A percentile compares a stretch with the other conserved stretches of the same genome.
Conservation (phyloP, 2,329 filamentous ascomycete species). For the Aschersonia sp. region DNA sequence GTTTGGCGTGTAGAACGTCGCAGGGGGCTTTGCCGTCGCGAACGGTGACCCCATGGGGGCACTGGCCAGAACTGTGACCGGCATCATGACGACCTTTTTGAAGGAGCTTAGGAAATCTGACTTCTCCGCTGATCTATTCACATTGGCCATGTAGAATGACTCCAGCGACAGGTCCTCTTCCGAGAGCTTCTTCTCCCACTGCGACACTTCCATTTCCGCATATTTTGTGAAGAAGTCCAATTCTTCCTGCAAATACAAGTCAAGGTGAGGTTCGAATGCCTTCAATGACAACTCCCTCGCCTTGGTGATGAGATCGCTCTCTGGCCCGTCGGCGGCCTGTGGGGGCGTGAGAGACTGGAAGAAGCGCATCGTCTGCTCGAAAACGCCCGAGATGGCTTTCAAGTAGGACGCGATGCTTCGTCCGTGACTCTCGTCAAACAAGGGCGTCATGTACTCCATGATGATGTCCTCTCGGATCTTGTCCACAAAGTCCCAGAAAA, state of each 20-base stretch:
- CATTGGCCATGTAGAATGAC: slow-evolving; percentile 89
- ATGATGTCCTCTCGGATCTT: slow-evolving; percentile 75
- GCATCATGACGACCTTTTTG: slow-evolving; percentile 98
- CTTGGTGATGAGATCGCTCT: slow-evolving; percentile 45
- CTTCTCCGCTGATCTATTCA: slow-evolving; percentile 90
- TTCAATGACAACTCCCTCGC: slow-evolving; percentile 52
- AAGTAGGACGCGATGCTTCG: slow-evolving; percentile 64
- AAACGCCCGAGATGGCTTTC: slow-evolving; percentile 73
- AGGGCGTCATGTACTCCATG: slow-evolving; percentile 67
- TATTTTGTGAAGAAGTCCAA: slow-evolving; percentile 68
- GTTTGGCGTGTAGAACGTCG: slow-evolving; percentile 7
- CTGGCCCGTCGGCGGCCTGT: slow-evolving; percentile 27
- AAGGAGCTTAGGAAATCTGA: slow-evolving; percentile 93
- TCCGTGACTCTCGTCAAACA: slow-evolving; percentile 80
- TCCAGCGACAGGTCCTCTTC: slow-evolving; percentile 85
- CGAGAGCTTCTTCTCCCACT: slow-evolving; percentile 83
- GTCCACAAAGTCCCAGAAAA: slow-evolving; percentile 67
- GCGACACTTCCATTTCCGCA: slow-evolving; percentile 60
- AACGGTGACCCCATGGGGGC: slow-evolving; percentile 47
- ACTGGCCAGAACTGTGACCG: slow-evolving; percentile 74
- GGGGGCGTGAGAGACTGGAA: slow-evolving; percentile 56
- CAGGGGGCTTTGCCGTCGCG: slow-evolving; percentile 23
- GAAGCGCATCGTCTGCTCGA: slow-evolving; percentile 73
- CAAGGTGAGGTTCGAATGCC: slow-evolving; percentile 85
- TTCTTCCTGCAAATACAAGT: slow-evolving; percentile 85